Percentiles rank a stretch among this genome's conserved stretches.
Evolutionary conservation across 371 early-diverging fungal species (phyloP).

Genomic region (Mucor ambiguus): DNA sequence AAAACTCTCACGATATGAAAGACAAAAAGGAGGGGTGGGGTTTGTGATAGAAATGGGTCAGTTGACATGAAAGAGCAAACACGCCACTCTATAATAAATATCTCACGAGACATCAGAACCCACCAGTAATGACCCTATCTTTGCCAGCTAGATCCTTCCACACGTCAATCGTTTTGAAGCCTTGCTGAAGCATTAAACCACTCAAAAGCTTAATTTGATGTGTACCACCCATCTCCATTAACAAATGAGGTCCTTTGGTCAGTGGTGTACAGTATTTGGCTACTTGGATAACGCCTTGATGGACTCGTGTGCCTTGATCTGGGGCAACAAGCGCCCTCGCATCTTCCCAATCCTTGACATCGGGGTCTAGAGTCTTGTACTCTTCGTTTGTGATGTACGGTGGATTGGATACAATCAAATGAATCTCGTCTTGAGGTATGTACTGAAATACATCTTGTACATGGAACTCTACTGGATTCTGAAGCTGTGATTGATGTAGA

Average conservation of each 20-base stretch:
- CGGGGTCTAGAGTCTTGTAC: slow-evolving; percentile 63
- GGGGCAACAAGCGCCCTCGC: slow-evolving; percentile 78
- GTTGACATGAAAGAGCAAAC: neutral
- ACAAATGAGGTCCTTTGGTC: slow-evolving; percentile 56
- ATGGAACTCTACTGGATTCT: slow-evolving; percentile 37
- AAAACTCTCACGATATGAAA: slow-evolving; percentile 1
- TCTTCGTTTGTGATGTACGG: slow-evolving; percentile 86
- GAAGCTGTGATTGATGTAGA: slow-evolving; percentile 6
- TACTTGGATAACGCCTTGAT: slow-evolving; percentile 58
- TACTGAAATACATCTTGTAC: slow-evolving; percentile 51
- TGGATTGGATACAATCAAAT: slow-evolving; percentile 88
- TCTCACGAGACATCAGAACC: neutral
- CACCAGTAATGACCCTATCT: slow-evolving; percentile 59
- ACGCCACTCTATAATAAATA: neutral
- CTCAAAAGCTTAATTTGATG: slow-evolving; percentile 62
- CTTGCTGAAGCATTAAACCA: slow-evolving; percentile 43
- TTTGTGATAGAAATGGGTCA: neutral
- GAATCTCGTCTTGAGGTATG: slow-evolving; percentile 17
- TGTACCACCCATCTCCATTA: slow-evolving; percentile 80
- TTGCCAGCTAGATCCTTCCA: slow-evolving; percentile 78
- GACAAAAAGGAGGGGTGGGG: neutral
- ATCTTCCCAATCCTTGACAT: slow-evolving; percentile 89
- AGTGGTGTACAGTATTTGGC: slow-evolving; percentile 25
- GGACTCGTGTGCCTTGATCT: slow-evolving; percentile 65
- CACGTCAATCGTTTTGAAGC: slow-evolving; percentile 54